Percentiles rank a stretch among this genome's conserved stretches.
Evolutionary conservation across 2,329 filamentous ascomycete genomes (phyloP).

Genomic region (Hypoxylon rubiginosum): DNA sequence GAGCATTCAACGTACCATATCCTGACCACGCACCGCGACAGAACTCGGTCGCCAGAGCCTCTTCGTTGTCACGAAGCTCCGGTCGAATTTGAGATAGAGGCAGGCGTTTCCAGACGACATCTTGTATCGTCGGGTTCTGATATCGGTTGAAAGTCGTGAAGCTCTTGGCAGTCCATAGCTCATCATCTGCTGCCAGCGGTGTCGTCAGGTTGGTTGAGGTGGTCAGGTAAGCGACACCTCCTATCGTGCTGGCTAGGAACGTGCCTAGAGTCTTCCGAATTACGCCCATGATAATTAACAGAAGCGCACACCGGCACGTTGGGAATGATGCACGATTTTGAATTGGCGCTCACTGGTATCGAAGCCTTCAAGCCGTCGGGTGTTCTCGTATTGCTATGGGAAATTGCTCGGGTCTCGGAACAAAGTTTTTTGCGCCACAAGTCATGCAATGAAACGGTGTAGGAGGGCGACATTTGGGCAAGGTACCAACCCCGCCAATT

Average conservation of each 20-base stretch:
- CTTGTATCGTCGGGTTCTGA: constrained; percentile 37
- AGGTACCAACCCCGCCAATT: not conserved
- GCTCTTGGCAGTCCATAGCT: constrained; percentile 26
- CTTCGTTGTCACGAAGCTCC: constrained; percentile 36
- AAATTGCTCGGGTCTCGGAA: constrained; percentile 13
- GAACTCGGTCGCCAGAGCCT: constrained; percentile 34
- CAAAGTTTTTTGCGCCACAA: constrained; percentile 5
- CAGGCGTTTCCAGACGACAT: constrained; percentile 33
- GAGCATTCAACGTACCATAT: constrained; percentile 32
- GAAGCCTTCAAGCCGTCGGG: not conserved
- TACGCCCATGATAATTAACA: constrained; percentile 21
- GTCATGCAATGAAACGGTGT: not conserved
- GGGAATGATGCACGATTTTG: not conserved
- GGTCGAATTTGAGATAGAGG: constrained; percentile 37
- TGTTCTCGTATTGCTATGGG: not conserved
- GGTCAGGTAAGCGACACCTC: constrained; percentile 24
- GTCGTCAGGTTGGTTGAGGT: constrained; percentile 30
- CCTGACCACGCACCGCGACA: constrained; percentile 36
- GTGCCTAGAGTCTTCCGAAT: constrained; percentile 27
- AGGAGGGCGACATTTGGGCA: not conserved
- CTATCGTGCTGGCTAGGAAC: constrained; percentile 5
- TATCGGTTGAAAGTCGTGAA: constrained; percentile 27
- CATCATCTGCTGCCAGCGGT: constrained; percentile 33
- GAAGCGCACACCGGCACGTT: not conserved
- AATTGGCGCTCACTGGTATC: not conserved